Evolutionary conservation across 2,329 filamentous ascomycete species (phyloP), one percentile per base, ranked within the genome.

Genomic region (Phialocephala subalpina): DNA sequence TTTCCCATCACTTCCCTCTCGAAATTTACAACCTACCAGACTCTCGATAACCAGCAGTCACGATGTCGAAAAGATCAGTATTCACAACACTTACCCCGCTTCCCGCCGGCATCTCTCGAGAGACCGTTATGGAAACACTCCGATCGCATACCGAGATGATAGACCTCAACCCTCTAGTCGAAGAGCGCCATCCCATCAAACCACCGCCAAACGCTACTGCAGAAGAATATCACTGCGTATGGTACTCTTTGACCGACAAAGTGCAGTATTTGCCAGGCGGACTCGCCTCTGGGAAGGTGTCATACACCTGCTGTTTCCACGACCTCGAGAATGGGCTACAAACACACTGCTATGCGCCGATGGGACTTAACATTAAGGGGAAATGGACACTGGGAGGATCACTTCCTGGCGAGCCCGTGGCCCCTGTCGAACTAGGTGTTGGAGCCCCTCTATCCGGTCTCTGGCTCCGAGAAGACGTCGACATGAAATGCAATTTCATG

Each of bases 91-190:
- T 94, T 72, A 96, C 92, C 33, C 91, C 93, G 20, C 84, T 97
- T 36, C 93, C 94, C 9, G 72, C 86, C 1, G 82, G 83, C 71
- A 86, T 96, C 70, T 83, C 87, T 57, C 87, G 92, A 62, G 84
- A 90, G 70, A 84, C 87, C n/a, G 92, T 92, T 49, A 77, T 97
- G 69, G 83, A 87, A 62, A 92, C 92, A 71, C 87, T 97, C 36
- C 92, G 93, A 77, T 85, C 91, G 77, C 93, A 97, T 79, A 78
- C 84, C 58, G 89, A 89, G 72, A 97, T 97, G 90, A 97, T 97
- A 74, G 90, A 95, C 75, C 82, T 97, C 64, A 97, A 97, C 78
- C 93, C 94, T 2, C 85, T 97, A 57, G 90, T 97, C 63, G 87
- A 91, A 68, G 88, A 91, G 67, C 86, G 92, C 64, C 85, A 89